Base-by-base conservation (phyloP, 352 stramenopile genomes). In the Globisporangium camurandrum region DNA sequence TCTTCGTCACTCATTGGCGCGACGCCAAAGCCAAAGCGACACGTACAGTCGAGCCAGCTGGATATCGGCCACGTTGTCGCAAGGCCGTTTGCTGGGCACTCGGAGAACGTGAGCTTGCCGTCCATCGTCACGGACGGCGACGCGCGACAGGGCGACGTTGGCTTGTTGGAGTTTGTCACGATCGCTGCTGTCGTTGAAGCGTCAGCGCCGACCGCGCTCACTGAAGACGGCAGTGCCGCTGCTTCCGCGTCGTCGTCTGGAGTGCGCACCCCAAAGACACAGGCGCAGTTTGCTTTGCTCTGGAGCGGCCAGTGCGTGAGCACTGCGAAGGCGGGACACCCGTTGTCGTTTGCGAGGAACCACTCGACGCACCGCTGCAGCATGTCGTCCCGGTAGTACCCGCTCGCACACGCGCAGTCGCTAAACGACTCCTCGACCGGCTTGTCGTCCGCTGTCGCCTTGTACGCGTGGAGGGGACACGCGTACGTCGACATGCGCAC, bases 231-330 rank as follows among this genome's bases (percentile, higher is more conserved):
- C n/a, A n/a, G n/a, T 37, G 59, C 24, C 27, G 61, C 24, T 33
- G 62, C 33, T 8, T 66, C 54, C 30, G 57, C 42, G n/a, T n/a
- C n/a, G n/a, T n/a, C n/a, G n/a, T n/a, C n/a, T n/a, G n/a, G n/a
- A n/a, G n/a, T n/a, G n/a, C n/a, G n/a, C 28, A 83, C 58, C 2
- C 76, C 76, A 42, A 86, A 86, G 56, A 88, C 57, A 46, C 79
- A 90, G 41, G 84, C 65, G 58, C 79, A 90, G 36, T 86, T 90
- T 20, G 66, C 62, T 22, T 71, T 79, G 46, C 72, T 86, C 57
- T 91, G 75, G 48, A 93, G 59, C 33, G 79, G 79, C 82, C 82
- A 93, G 30, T 81, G 78, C 9, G 57, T 76, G 33, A 89, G 66
- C 24, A 83, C 71, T 4, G 76, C 67, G 40, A 69, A 81, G 14